Base-by-base conservation (phyloP, 257 asterid species). In the Nicotiana sylvestris region DNA sequence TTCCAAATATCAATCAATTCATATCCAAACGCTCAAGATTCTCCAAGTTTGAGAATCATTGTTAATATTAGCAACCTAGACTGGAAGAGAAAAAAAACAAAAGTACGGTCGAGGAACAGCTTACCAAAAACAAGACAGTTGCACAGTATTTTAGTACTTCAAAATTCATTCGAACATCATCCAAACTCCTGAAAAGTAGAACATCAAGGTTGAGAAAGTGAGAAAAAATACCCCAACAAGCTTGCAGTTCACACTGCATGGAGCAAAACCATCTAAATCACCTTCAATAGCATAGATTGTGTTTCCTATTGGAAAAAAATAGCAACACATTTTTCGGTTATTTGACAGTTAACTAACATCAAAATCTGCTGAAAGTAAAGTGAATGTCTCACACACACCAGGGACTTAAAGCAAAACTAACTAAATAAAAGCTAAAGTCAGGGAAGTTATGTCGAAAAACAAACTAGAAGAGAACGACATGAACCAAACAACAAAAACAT, bases 131-230 rank as follows among this genome's bases (percentile, higher is more conserved):
- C 51, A 81, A 70, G 49, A 81, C 83, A 64, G 83, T 81, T 49
- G 83, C 83, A 81, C 83, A 81, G 46, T 81, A 56, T 55, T 81
- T 81, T 51, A 81, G 46, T 25, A 81, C 83, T 32, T 81, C 83
- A 25, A 81, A 35, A 66, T 81, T 81, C 83, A 81, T 81, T 4
- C 83, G 83, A 72, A 81, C 83, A 81, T 81, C 83, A 81, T 81
- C 83, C 33, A 81, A 66, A 66, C 83, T 81, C 79, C 83, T 81
- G 82, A 78, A 78, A 78, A 78, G 70, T 78, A 78, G 55, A 49
- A 74, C 15, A 5, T 13, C 64, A 49, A 74, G 0, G 16, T 74
- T 25, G 13, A 74, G 43, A 43, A 30, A 49, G 3, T 27, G 80
- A 51, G 9, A 65, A 74, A 53, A 49, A 27, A 74, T 6, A 46